Evolutionary conservation across 371 early-diverging fungal genomes (phyloP), one percentile per base, ranked within the genome.

Genomic region (Mucor irregularis): DNA sequence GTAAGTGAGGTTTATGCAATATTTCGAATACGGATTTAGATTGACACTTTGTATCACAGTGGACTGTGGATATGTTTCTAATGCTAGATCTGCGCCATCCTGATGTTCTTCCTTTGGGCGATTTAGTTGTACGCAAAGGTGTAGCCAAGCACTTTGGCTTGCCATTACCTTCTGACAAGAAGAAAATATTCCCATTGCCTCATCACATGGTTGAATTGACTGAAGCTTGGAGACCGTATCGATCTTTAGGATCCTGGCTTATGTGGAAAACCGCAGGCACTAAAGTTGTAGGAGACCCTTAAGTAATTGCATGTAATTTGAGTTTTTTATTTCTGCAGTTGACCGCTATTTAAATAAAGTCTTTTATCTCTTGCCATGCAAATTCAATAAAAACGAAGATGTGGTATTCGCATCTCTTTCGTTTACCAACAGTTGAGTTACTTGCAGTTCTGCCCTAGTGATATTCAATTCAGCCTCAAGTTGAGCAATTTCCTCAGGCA

Each of bases 31-130:
- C 5, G 5, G 3, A 22, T n/a, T 21, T 44, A 24, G n/a, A 10
- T 26, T 46, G 33, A 33, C 24, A 4, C n/a, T n/a, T n/a, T n/a
- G n/a, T n/a, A n/a, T n/a, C 11, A 6, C 52, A 74, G 77, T 83
- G 84, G 84, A 81, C 81, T 0, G 81, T 80, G 11, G 76, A 84
- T 48, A 86, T 86, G 78, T 72, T 69, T 38, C 30, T 61, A 14
- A 80, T 86, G 71, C 78, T 83, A 53, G 62, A 80, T 53, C 53
- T 86, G 7, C 65, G 72, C 11, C 80, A 80, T 54, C 78, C 83
- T 0, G 76, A 86, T 53, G 68, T 86, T 9, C 69, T 86, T 2
- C 81, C 86, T 0, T 56, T 75, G 7, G 73, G 78, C 13, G 86
- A 86, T 58, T 72, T 86, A 58, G 75, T 59, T 11, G 58, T 86